Evolutionary conservation across 2,329 filamentous ascomycete species (phyloP).

Genomic region (Xylariaceae sp.): DNA sequence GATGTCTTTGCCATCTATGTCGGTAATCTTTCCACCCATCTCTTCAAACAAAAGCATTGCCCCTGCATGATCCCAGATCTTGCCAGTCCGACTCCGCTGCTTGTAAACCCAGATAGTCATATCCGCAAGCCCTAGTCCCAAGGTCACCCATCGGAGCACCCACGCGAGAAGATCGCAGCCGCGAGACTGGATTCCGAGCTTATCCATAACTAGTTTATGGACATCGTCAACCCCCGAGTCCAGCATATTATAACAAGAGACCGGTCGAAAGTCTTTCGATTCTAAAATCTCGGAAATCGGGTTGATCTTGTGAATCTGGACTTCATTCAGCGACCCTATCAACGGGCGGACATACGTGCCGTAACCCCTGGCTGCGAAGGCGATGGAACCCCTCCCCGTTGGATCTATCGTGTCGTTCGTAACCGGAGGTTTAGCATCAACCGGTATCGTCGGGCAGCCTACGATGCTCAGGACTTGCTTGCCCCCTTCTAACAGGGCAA

Average conservation of each 20-base stretch:
- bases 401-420: slow-evolving; percentile 49
- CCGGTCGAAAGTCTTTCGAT: slow-evolving; percentile 42
- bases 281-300: slow-evolving; percentile 31
- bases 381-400: slow-evolving; percentile 49
- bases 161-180: slow-evolving; percentile 58
- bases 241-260: slow-evolving; percentile 50
- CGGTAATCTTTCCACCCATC: slow-evolving; percentile 57
- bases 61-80: slow-evolving; percentile 64
- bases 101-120: slow-evolving; percentile 61
- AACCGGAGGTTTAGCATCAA: slow-evolving; percentile 43
- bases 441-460: slow-evolving; percentile 49
- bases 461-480: slow-evolving; percentile 54
- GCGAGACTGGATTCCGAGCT: slow-evolving; percentile 47
- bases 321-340: slow-evolving; percentile 24
- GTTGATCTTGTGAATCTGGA: slow-evolving; percentile 38
- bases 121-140: slow-evolving; percentile 57
- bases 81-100: slow-evolving; percentile 49
- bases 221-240: slow-evolving; percentile 53
- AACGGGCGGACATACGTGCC: slow-evolving; percentile 53
- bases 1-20: slow-evolving; percentile 55
- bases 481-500: slow-evolving; percentile 54
- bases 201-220: slow-evolving; percentile 48
- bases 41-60: slow-evolving; percentile 63
- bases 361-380: slow-evolving; percentile 52
- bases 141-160: slow-evolving; percentile 58